These are phyloP conservation scores for Xerocomus minutiporus DNA, from an alignment of 1,284 basidiomycete genomes.

Conservation along the genomic window DNA sequence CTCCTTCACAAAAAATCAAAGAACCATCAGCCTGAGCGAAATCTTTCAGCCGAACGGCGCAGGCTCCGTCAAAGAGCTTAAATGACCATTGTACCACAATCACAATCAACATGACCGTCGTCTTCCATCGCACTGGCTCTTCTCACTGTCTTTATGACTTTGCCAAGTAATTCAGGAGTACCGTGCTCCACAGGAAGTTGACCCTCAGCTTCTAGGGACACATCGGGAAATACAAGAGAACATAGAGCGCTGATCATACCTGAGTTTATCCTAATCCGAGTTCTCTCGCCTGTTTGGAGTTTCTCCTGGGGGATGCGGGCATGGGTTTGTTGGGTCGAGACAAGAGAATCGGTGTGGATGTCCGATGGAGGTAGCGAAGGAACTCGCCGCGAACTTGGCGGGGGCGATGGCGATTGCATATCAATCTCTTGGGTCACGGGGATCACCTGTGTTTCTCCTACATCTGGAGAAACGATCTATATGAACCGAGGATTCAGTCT, in stretches of 20 bases:
- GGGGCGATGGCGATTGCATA: slow-evolving; percentile 23
- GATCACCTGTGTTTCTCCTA: slow-evolving; percentile 45
- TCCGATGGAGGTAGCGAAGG: slow-evolving; percentile 40
- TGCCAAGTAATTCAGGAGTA: background rate
- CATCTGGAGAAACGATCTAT: slow-evolving; percentile 23
- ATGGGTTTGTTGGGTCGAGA: slow-evolving; percentile 33
- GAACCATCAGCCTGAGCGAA: slow-evolving; percentile 47
- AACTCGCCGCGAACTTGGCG: slow-evolving; percentile 5
- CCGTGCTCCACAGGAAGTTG: slow-evolving; percentile 28
- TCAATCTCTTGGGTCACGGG: slow-evolving; percentile 31
- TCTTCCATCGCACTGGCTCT: slow-evolving; percentile 11
- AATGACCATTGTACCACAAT: slow-evolving; percentile 57
- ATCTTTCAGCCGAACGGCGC: slow-evolving; percentile 9
- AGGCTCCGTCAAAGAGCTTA: background rate
- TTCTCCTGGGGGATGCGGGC: slow-evolving; percentile 43
- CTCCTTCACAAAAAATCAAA: slow-evolving; percentile 58
- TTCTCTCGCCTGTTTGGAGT: slow-evolving; percentile 24
- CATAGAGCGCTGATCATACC: slow-evolving; percentile 46
- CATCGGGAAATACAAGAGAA: slow-evolving; percentile 1
- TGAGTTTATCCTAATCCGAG: slow-evolving; percentile 26
- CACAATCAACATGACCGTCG: slow-evolving; percentile 43
- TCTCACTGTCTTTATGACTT: background rate
- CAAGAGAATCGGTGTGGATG: slow-evolving; percentile 21
- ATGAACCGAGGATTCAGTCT: slow-evolving; percentile 1
- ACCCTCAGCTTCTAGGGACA: slow-evolving; percentile 43